These are phyloP conservation scores for Laguncularia racemosa DNA, from an alignment of 345 rosid species.

Conservation along the genomic window DNA sequence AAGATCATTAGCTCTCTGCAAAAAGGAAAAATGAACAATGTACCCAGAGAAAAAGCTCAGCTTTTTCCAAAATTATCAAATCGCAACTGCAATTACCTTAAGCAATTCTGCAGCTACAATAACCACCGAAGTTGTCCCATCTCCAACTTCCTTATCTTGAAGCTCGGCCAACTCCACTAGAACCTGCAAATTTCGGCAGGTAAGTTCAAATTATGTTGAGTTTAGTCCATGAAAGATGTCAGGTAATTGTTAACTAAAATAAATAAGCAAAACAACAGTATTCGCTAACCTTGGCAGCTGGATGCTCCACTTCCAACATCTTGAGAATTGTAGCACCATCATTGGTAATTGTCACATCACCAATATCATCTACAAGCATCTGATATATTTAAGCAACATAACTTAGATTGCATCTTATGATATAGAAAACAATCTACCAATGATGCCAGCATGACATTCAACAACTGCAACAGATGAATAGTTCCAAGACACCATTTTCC, in stretches of 20 bases:
- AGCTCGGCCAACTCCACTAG: conserved; percentile 98
- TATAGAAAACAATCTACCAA: conserved; percentile 2
- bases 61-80: too few species aligned
- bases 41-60: neutral
- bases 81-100: conserved; percentile 29
- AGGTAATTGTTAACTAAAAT: neutral
- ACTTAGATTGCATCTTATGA: neutral
- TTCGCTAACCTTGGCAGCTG: conserved; percentile 79
- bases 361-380: conserved; percentile 98
- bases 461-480: neutral
- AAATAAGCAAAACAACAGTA: neutral
- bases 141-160: conserved; percentile 96
- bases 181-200: conserved; percentile 38
- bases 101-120: conserved; percentile 90
- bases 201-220: neutral
- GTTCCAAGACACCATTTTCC: too few species aligned
- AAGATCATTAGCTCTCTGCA: conserved; percentile 89
- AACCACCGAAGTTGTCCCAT: conserved; percentile 95
- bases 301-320: conserved; percentile 96
- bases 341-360: conserved; percentile 90
- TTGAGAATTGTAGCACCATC: conserved; percentile 95
- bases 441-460: neutral
- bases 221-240: too few species aligned
- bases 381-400: conserved; percentile 12
- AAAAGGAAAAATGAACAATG: conserved; percentile 9